Conservation (phyloP, 164 flowering plant species). For the grape (Vitis vinifera) region DNA sequence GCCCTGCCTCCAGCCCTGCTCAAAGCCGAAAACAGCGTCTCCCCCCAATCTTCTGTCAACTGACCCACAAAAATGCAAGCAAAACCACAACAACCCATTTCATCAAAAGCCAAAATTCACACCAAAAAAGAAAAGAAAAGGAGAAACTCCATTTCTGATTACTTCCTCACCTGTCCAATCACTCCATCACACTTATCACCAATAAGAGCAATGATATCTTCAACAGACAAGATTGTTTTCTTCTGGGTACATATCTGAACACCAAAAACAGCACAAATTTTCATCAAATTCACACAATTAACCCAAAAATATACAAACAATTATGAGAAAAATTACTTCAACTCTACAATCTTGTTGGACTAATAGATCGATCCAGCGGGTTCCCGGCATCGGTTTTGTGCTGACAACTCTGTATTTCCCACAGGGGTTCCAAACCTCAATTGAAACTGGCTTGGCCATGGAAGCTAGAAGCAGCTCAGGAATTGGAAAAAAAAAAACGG, state of each 20-base stretch:
- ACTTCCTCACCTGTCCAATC: constrained; percentile 70
- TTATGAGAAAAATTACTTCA: constrained; percentile 46
- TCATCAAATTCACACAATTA: not conserved
- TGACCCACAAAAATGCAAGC: constrained; percentile 22
- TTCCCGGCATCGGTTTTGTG: constrained; percentile 97
- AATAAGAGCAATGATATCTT: constrained; percentile 81
- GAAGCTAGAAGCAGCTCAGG: not conserved
- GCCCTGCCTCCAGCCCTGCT: constrained; percentile 94
- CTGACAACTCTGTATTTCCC: constrained; percentile 93
- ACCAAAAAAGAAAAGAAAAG: not conserved
- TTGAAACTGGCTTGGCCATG: constrained; percentile 88
- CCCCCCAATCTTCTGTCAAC: constrained; percentile 98
- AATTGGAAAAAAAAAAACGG: not conserved
- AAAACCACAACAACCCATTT: constrained; percentile 5
- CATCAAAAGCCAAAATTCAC: not conserved
- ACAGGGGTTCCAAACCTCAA: constrained; percentile 88
- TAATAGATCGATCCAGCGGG: constrained; percentile 91
- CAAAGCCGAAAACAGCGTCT: constrained; percentile 81
- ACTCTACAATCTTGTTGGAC: constrained; percentile 83
- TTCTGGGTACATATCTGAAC: constrained; percentile 80
- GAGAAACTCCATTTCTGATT: not conserved
- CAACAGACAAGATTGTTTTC: constrained; percentile 93
- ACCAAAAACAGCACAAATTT: constrained; percentile 7
- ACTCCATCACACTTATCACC: constrained; percentile 94
- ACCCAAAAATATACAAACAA: not conserved